Conservation (phyloP, 1,284 basidiomycete species). For the Puccinia novopanici region DNA sequence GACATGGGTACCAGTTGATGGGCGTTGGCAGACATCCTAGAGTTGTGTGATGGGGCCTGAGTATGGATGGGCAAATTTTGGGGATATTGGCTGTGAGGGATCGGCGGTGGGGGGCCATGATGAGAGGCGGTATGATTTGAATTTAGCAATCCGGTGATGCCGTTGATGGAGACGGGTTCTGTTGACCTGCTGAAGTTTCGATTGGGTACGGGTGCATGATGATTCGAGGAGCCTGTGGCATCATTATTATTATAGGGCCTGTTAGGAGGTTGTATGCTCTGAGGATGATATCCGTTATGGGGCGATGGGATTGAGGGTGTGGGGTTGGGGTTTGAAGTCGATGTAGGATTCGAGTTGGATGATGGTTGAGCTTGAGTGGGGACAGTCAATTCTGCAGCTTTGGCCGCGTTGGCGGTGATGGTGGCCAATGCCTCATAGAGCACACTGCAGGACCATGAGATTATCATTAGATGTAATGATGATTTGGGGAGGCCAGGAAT, state of each 20-base stretch:
- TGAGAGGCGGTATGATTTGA: slow-evolving; percentile 19
- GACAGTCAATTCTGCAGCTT: background rate
- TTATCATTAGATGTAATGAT: background rate
- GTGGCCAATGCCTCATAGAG: slow-evolving; percentile 41
- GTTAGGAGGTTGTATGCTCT: background rate
- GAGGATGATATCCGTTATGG: slow-evolving; percentile 24
- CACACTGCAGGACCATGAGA: slow-evolving; percentile 2
- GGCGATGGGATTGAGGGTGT: slow-evolving; percentile 2
- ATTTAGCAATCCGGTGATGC: slow-evolving; percentile 37
- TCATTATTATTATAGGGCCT: slow-evolving; percentile 14
- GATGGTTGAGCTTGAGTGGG: slow-evolving; percentile 20
- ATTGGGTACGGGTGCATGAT: slow-evolving; percentile 21
- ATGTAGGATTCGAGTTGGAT: slow-evolving; percentile 2
- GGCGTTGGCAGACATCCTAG: slow-evolving; percentile 6
- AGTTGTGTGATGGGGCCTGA: background rate
- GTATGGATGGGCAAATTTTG: slow-evolving; percentile 1
- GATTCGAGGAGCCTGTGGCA: background rate
- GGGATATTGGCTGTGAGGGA: slow-evolving; percentile 33
- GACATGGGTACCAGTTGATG: slow-evolving; percentile 18
- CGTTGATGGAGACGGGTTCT: slow-evolving; percentile 21
- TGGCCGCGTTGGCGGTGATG: slow-evolving; percentile 23
- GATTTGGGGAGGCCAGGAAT: background rate
- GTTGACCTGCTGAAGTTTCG: slow-evolving; percentile 24
- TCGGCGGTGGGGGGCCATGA: slow-evolving; percentile 7
- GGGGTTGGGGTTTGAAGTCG: background rate